These are phyloP conservation scores for Blastocladiella emersonii DNA, from an alignment of 371 early-diverging fungal genomes.

Conservation along the genomic window DNA sequence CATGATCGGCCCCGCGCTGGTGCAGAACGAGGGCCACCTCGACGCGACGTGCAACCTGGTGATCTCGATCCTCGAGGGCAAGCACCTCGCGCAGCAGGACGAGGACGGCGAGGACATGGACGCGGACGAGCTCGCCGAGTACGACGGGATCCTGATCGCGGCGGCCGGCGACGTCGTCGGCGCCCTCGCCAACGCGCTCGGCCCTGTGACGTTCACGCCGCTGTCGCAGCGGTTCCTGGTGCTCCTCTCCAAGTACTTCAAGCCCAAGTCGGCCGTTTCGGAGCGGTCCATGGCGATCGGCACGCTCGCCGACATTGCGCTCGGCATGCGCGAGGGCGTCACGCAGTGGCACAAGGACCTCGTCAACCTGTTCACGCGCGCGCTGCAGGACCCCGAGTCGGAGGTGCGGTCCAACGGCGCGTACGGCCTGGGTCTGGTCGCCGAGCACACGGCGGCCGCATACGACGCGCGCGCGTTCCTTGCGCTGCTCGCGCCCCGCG, in stretches of 20 bases:
- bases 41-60: slow-evolving; percentile 41
- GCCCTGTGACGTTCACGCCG: slow-evolving; percentile 50
- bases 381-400: slow-evolving; percentile 56
- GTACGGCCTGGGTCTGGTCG: slow-evolving; percentile 63
- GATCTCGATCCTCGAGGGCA: slow-evolving; percentile 57
- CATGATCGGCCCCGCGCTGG: slow-evolving; percentile 58
- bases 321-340: slow-evolving; percentile 53
- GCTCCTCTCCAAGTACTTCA: slow-evolving; percentile 65
- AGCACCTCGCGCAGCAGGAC: slow-evolving; percentile 56
- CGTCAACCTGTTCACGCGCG: slow-evolving; percentile 44
- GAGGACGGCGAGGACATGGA: slow-evolving; percentile 47
- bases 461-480: slow-evolving; percentile 56
- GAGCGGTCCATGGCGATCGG: slow-evolving; percentile 86
- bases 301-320: slow-evolving; percentile 65
- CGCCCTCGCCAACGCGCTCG: slow-evolving; percentile 50
- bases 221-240: slow-evolving; percentile 64
- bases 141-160: slow-evolving; percentile 63
- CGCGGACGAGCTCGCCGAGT: slow-evolving; percentile 37
- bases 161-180: slow-evolving; percentile 72
- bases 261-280: slow-evolving; percentile 45
- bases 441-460: slow-evolving; percentile 46
- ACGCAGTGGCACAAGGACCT: slow-evolving; percentile 52
- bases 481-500: slow-evolving; percentile 54
- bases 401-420: slow-evolving; percentile 78
- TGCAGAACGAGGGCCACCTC: slow-evolving; percentile 24